These are phyloP conservation scores for Leishmania tropica DNA, from an alignment of 208 protist species.

Conservation along the genomic window DNA sequence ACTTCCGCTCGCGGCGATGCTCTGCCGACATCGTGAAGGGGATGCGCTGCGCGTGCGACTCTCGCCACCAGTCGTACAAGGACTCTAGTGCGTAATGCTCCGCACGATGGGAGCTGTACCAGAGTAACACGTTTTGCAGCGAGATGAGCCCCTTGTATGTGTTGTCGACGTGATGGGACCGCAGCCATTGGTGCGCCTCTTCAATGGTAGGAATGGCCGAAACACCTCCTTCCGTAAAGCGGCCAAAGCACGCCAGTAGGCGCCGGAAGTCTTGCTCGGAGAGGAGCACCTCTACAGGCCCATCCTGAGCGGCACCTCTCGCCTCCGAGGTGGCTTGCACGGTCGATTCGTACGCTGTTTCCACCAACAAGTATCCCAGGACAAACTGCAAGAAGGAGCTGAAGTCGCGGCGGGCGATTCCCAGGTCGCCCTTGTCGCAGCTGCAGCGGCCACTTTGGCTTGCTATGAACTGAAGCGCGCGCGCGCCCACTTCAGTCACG, in stretches of 20 bases:
- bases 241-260: conserved; percentile 26
- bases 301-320: background rate
- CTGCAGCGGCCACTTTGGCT: conserved; percentile 9
- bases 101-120: conserved; percentile 40
- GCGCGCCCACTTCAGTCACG: conserved; percentile 15
- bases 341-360: conserved; percentile 26
- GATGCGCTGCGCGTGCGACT: conserved; percentile 21
- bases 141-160: conserved; percentile 30
- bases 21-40: conserved; percentile 25
- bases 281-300: conserved; percentile 7
- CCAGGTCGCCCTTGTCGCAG: background rate
- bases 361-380: conserved; percentile 29
- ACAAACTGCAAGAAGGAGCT: conserved; percentile 42
- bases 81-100: conserved; percentile 31
- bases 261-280: conserved; percentile 24
- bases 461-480: conserved; percentile 25
- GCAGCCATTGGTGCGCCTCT: conserved; percentile 28
- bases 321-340: background rate
- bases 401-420: conserved; percentile 33
- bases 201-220: conserved; percentile 8
- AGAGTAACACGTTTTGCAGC: conserved; percentile 24
- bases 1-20: conserved; percentile 23
- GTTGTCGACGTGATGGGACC: background rate
- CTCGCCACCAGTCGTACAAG: conserved; percentile 34
- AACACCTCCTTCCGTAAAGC: conserved; percentile 18